Conservation (phyloP, 768 basidiomycete species). For the Podaxis sp. region DNA sequence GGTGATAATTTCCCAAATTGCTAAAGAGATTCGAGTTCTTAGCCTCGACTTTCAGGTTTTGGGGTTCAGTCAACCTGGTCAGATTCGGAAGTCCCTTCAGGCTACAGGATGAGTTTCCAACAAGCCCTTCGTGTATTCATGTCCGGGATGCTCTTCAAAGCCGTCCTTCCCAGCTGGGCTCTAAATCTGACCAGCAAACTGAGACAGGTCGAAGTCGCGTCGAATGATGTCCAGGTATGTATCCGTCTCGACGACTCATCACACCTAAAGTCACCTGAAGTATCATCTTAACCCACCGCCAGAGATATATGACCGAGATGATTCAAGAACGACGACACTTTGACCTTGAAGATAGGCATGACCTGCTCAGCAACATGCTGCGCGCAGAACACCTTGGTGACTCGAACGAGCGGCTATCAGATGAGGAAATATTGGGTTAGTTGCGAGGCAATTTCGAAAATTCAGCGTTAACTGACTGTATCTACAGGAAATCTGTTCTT, state of each 20-base stretch:
- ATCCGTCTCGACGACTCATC: too few relatives aligned
- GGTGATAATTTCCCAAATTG: constrained; percentile 28
- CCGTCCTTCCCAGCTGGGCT: constrained; percentile 39
- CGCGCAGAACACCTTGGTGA: constrained; percentile 45
- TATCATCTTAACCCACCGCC: background rate
- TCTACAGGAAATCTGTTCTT: constrained; percentile 46
- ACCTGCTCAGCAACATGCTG: constrained; percentile 52
- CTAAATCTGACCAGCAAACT: constrained; percentile 33
- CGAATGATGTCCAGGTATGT: constrained; percentile 42
- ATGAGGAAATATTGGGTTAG: constrained; percentile 40
- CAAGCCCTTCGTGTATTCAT: constrained; percentile 45
- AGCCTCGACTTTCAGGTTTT: constrained; percentile 37
- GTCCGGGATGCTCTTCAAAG: constrained; percentile 33
- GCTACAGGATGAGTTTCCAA: constrained; percentile 49
- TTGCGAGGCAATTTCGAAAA: constrained; percentile 18
- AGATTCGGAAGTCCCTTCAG: constrained; percentile 36
- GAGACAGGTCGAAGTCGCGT: constrained; percentile 34
- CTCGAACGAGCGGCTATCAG: constrained; percentile 29
- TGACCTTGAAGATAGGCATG: constrained; percentile 40
- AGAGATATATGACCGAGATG: constrained; percentile 52
- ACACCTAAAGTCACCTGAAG: background rate
- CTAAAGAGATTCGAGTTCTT: background rate
- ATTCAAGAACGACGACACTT: constrained; percentile 39
- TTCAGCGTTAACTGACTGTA: background rate
- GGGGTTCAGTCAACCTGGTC: constrained; percentile 50